A percentile compares a stretch with the other conserved stretches of the same genome.
phyloP scores from a whole-genome alignment of 2,329 filamentous ascomycete genomes.

The Lasiodiplodia sp. region DNA sequence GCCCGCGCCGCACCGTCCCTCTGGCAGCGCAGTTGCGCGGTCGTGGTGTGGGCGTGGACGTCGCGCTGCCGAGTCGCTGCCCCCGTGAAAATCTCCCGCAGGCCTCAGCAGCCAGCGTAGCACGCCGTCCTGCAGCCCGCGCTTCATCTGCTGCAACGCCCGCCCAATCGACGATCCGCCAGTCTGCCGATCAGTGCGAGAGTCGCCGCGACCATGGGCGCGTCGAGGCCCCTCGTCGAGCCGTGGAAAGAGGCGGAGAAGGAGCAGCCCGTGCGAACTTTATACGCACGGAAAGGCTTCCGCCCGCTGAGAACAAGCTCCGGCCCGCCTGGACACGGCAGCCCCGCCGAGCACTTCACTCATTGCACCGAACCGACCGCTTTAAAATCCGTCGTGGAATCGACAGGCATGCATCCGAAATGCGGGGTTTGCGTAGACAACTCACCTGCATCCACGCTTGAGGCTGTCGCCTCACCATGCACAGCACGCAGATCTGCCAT shows the following conservation, averaged over 20 bases:
- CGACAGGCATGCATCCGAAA: too few relatives aligned
- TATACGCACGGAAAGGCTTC: neutral
- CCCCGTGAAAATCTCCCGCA: constrained; percentile 14
- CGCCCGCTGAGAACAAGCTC: too few relatives aligned
- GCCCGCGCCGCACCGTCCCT: constrained; percentile 10
- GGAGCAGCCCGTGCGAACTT: neutral
- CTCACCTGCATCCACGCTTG: neutral
- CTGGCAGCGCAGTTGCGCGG: too few relatives aligned
- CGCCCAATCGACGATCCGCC: constrained; percentile 3
- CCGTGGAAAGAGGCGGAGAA: neutral
- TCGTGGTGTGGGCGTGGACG: neutral
- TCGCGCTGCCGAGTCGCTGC: neutral
- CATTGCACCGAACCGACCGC: too few relatives aligned
- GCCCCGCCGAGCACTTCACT: too few relatives aligned
- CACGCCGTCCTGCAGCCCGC: constrained; percentile 20
- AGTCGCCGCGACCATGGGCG: too few relatives aligned
- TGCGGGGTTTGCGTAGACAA: neutral
- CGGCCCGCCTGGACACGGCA: too few relatives aligned
- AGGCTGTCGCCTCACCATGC: neutral
- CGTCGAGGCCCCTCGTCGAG: too few relatives aligned
- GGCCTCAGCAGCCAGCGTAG: neutral
- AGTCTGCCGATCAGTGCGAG: neutral
- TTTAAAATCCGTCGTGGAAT: too few relatives aligned
- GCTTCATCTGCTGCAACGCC: neutral
- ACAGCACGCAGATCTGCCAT: neutral